Evolutionary conservation across 2,329 filamentous ascomycete species (phyloP), one percentile per base, ranked within the genome.

Genomic region (Alternaria tenuissima): DNA sequence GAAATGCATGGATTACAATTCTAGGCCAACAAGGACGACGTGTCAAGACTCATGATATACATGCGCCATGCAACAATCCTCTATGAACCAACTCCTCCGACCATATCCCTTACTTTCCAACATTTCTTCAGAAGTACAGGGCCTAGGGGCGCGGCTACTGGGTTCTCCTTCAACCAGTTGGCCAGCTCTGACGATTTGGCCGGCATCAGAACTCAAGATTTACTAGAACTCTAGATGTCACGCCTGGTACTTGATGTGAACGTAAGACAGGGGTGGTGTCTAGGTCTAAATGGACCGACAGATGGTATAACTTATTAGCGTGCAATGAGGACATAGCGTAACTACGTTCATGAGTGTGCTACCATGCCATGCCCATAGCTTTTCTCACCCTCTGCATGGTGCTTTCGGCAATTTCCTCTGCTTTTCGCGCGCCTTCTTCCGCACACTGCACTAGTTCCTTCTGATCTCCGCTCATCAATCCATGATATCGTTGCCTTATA

Each of bases 391-490:
- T 55, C 20, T 69, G 67, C 79, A 87, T 83, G 0, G 83, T 87
- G 48, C 70, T 70, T 48, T 80, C 79, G 0, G 91, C 91, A 67
- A 83, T 91, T 51, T 80, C 73, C 24, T 81, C 81, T n/a, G 92
- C 92, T 72, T 84, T 87, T 39, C 77, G 75, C 0, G 86, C 86
- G 0, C 91, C 91, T 39, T 85, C 75, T 4, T 78, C 81, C 44
- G 86, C 87, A 11, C 92, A 80, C 9, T 84, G 78, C 48, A 88
- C 83, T 12, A 93, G 76, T 71, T 84, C 85, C 32, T 75, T 79
- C 7, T 83, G 82, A 20, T 86, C 81, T 20, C 83, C 80, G 41
- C 77, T 71, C 39, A 89, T 77, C 5, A 90, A 72, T 52, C 83
- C 79, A 4, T 82, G 63, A 70, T 89, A 93, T 34, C 82, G 80